A percentile compares a stretch with the other conserved stretches of the same genome.
Evolutionary conservation across 495 filamentous ascomycete genomes (phyloP).

Genomic region (Aspergillus bertholletiae): DNA sequence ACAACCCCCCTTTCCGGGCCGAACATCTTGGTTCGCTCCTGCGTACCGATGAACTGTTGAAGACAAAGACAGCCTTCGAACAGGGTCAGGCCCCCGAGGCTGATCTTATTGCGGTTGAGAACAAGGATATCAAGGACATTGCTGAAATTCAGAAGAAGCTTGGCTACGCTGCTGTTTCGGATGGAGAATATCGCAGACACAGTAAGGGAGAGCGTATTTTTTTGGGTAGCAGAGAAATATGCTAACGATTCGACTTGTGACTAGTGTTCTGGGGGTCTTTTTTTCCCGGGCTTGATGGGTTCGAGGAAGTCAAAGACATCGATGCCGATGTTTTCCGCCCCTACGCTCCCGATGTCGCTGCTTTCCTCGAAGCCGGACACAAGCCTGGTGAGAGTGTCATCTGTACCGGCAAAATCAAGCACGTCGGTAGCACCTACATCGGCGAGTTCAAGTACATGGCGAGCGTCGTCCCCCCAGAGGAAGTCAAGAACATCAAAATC

Average conservation of each 20-base stretch:
- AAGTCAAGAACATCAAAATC: constrained; percentile 65
- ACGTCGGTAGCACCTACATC: constrained; percentile 57
- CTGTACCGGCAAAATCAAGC: constrained; percentile 69
- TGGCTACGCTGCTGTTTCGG: constrained; percentile 64
- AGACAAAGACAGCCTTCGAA: constrained; percentile 58
- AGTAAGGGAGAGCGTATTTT: constrained; percentile 31
- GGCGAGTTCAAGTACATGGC: constrained; percentile 70
- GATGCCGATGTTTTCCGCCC: constrained; percentile 61
- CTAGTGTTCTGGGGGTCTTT: constrained; percentile 69
- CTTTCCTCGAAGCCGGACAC: constrained; percentile 64
- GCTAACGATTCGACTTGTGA: background rate
- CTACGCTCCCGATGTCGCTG: constrained; percentile 78
- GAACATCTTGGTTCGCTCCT: constrained; percentile 84
- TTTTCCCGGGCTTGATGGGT: constrained; percentile 72
- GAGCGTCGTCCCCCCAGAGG: constrained; percentile 52
- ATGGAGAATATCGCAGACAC: constrained; percentile 74
- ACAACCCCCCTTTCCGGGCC: constrained; percentile 72
- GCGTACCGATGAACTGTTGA: constrained; percentile 64
- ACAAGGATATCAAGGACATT: constrained; percentile 63
- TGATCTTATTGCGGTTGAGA: constrained; percentile 51
- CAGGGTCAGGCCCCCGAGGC: constrained; percentile 36
- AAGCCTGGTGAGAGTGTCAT: constrained; percentile 73
- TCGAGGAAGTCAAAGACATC: constrained; percentile 57
- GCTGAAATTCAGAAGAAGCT: constrained; percentile 63
- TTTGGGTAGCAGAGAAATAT: background rate